Base-by-base conservation (phyloP, 306 rosid genomes). In the Hippophae gyantsensis region DNA sequence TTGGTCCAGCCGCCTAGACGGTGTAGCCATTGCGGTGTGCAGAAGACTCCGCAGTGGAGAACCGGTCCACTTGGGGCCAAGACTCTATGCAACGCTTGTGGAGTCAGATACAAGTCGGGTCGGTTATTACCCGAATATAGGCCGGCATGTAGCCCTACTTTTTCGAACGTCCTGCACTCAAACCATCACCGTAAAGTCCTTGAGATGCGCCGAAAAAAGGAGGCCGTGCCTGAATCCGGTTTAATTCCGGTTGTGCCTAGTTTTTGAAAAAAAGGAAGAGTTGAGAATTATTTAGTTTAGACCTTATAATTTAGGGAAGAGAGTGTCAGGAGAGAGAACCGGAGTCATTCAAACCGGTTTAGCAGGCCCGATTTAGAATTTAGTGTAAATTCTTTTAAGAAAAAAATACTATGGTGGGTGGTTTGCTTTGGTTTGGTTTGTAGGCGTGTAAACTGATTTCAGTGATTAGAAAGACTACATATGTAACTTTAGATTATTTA, bases 31-130 rank as follows among this genome's bases (percentile, higher is more conserved):
- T 87, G 98, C 68, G 98, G 98, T 3, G 98, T 92, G 0, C 96
- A 88, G 74, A 92, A 81, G 74, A 92, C 98, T 18, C 98, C 98
- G 1, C 98, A 92, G 82, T 92, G 98, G 98, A 65, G 98, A 64
- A 75, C 95, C 26, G 98, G 98, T 0, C 98, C 98, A 0, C 84
- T 79, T 1, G 98, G 98, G 11, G 84, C 96, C 8, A 87, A 87
- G 51, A 87, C 95, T 0, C 76, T 92, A 0, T 92, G 98, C 44
- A 92, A 92, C 67, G 98, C 98, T 0, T 92, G 98, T 2, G 96
- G 96, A 7, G 98, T 92, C 42, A 78, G 98, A 32, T 92, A 1
- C 74, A 92, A 92, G 79, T 92, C 98, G 54, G 98, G 98, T 47
- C 86, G 98, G 43, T 76, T 92, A 5, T 71, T 92, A 3, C 98